A percentile compares a stretch with the other conserved stretches of the same genome.
phyloP scores from a whole-genome alignment of 345 rosid genomes.

The Tarenaya hassleriana region DNA sequence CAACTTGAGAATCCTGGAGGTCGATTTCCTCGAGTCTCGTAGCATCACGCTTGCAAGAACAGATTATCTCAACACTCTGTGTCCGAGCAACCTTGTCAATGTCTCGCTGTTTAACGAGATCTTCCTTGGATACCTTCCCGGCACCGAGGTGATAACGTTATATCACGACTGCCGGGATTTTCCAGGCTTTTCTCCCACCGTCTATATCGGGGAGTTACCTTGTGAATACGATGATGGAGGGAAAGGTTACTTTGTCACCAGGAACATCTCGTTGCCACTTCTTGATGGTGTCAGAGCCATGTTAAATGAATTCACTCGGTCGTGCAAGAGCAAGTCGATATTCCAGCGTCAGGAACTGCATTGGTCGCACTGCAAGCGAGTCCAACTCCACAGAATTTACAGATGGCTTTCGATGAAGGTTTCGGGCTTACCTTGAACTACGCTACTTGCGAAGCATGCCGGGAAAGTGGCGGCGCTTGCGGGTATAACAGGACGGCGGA shows the following conservation, averaged over 20 bases:
- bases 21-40: neutral
- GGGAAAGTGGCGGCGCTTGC: conserved; percentile 15
- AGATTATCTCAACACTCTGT: conserved; percentile 17
- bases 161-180: conserved; percentile 18
- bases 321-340: conserved; percentile 21
- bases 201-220: neutral
- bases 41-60: conserved; percentile 24
- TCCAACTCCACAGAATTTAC: neutral
- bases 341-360: conserved; percentile 1
- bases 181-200: too few species aligned
- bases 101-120: neutral
- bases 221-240: neutral
- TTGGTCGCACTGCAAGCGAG: accelerated
- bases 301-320: neutral
- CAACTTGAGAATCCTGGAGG: conserved; percentile 25
- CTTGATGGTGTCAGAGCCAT: accelerated
- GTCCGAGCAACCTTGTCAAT: conserved; percentile 14
- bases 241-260: conserved; percentile 5
- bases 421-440: conserved; percentile 18
- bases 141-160: conserved; percentile 7
- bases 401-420: conserved; percentile 23
- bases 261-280: neutral
- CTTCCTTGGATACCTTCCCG: neutral
- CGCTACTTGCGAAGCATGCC: conserved; percentile 6
- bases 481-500: neutral